A percentile compares a stretch with the other conserved stretches of the same genome.
Conservation (phyloP, 257 asterid genomes). For the Solanum lycopersicoides region DNA sequence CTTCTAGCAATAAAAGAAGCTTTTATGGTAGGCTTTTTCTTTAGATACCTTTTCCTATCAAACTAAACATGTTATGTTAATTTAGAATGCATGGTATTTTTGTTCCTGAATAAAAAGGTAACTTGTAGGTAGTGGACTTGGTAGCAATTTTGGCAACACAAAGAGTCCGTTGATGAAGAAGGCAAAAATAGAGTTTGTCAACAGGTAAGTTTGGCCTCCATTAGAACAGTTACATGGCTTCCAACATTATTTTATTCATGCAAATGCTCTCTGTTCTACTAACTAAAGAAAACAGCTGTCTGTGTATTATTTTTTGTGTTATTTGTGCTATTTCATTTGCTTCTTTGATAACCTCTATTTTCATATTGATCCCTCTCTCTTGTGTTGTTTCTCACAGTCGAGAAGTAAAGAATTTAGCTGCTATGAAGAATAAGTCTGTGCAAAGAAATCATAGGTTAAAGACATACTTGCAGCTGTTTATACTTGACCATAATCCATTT, state of each 20-base stretch:
- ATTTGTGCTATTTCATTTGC: not conserved
- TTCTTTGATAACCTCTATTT: not conserved
- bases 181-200: constrained; percentile 70
- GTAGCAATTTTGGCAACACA: constrained; percentile 48
- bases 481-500: not conserved
- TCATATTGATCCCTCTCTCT: not conserved
- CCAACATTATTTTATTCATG: not conserved
- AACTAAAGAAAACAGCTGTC: not conserved
- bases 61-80: not conserved
- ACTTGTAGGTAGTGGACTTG: constrained; percentile 23
- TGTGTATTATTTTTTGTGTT: not conserved
- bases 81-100: not conserved
- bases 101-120: not conserved
- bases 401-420: constrained; percentile 66
- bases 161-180: constrained; percentile 84
- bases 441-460: constrained; percentile 47
- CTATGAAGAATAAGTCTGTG: constrained; percentile 46
- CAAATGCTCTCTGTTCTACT: not conserved
- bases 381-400: constrained; percentile 32
- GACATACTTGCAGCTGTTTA: not conserved
- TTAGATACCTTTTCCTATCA: not conserved
- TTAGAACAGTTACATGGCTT: not conserved
- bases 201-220: constrained; percentile 37
- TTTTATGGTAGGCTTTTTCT: constrained; percentile 44
- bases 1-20: constrained; percentile 68